phyloP scores from a whole-genome alignment of 2,329 filamentous ascomycete genomes.

The Cytospora paraplurivora region DNA sequence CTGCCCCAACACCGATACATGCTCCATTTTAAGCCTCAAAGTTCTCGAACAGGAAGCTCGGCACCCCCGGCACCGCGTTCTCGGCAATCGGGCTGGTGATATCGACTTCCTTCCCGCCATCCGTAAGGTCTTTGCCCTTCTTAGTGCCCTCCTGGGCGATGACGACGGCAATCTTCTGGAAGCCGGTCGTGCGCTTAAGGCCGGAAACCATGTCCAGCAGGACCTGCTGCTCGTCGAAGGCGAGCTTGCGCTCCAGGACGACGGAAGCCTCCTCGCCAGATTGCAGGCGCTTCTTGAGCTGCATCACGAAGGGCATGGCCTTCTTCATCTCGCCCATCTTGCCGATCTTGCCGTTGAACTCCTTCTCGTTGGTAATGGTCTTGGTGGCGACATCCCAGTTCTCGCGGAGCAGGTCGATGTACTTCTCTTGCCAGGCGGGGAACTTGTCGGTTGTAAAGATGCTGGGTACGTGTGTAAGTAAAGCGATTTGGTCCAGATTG shows the following conservation, averaged over 20 bases:
- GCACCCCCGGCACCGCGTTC: constrained; percentile 77
- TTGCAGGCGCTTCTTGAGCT: constrained; percentile 79
- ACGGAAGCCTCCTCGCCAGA: constrained; percentile 64
- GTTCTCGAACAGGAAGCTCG: constrained; percentile 85
- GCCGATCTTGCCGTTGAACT: constrained; percentile 73
- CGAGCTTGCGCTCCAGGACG: constrained; percentile 81
- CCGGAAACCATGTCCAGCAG: constrained; percentile 77
- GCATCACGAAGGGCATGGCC: constrained; percentile 95
- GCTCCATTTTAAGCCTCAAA: constrained; percentile 49
- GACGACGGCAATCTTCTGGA: constrained; percentile 67
- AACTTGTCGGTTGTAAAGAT: constrained; percentile 80
- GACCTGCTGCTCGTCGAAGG: constrained; percentile 80
- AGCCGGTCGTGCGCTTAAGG: constrained; percentile 73
- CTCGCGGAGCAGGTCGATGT: constrained; percentile 76
- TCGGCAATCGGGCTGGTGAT: constrained; percentile 64
- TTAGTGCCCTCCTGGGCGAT: constrained; percentile 71
- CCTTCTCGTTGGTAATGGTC: constrained; percentile 72
- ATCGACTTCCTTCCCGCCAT: constrained; percentile 55
- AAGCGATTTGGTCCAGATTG: not conserved
- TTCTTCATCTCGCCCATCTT: constrained; percentile 94
- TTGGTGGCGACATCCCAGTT: constrained; percentile 65
- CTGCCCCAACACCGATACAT: not conserved
- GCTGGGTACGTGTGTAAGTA: constrained; percentile 16
- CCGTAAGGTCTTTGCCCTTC: constrained; percentile 58
- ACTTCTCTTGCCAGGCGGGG: constrained; percentile 90